A percentile compares a stretch with the other conserved stretches of the same genome.
Evolutionary conservation across 208 protist species (phyloP).

Genomic region (Trypanosoma mega): DNA sequence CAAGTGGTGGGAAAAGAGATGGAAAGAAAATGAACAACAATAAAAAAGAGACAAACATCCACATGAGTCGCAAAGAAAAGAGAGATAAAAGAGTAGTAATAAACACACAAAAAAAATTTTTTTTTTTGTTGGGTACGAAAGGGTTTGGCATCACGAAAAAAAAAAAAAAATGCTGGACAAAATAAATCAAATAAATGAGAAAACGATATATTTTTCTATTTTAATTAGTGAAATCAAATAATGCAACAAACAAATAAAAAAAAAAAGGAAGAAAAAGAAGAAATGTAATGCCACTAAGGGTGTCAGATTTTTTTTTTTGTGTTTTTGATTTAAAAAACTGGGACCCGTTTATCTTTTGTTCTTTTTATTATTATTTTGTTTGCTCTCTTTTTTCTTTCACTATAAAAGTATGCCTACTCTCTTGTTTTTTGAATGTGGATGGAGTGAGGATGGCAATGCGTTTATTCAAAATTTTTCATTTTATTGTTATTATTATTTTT

Average conservation of each 20-base stretch:
- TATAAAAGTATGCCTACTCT: no score
- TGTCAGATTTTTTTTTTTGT: conserved; percentile 1
- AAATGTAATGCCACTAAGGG: background rate
- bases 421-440: no score
- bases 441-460: no score
- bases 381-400: conserved; percentile 16
- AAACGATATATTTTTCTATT: no score
- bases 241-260: conserved; percentile 1
- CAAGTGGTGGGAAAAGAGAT: background rate
- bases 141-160: background rate
- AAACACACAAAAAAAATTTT: no score
- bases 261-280: background rate
- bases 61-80: background rate
- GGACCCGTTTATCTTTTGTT: conserved; percentile 6
- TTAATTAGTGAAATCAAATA: no score
- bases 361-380: conserved; percentile 9
- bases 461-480: no score
- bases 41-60: no score
- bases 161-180: no score
- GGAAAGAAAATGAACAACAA: background rate
- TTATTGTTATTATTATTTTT: background rate
- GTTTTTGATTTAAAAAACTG: no score
- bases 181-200: no score
- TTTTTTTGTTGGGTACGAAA: no score
- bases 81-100: background rate